Conservation (phyloP, 2,329 filamentous ascomycete genomes). For the Calonectria crousiana region DNA sequence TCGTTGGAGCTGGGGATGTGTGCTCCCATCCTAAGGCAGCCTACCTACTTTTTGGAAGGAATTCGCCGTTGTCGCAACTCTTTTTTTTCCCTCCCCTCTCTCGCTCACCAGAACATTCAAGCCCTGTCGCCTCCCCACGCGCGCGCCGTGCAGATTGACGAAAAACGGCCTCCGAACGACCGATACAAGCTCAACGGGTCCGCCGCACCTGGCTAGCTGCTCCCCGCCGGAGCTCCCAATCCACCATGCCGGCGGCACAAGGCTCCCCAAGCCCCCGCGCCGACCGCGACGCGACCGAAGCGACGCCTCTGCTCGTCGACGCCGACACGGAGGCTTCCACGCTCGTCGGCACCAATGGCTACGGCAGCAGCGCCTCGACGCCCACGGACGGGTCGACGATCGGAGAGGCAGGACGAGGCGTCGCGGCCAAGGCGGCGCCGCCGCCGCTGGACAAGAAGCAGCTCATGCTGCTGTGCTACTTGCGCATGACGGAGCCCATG, state of each 20-base stretch:
- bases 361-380: conserved; percentile 24
- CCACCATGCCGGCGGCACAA: conserved; percentile 28
- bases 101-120: not conserved
- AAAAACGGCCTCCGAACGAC: not conserved
- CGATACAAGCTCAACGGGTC: not conserved
- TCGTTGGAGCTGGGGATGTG: not conserved
- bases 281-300: conserved; percentile 32
- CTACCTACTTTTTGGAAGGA: not conserved
- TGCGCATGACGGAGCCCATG: conserved; percentile 79
- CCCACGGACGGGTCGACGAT: not conserved
- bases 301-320: conserved; percentile 36
- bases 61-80: not conserved
- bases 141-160: not conserved
- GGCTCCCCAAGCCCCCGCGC: conserved; percentile 21
- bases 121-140: not conserved
- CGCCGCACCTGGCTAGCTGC: not conserved
- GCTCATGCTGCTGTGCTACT: conserved; percentile 79
- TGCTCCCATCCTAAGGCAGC: not conserved
- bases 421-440: conserved; percentile 3
- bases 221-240: not conserved
- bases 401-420: not conserved
- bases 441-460: conserved; percentile 63
- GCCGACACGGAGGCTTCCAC: conserved; percentile 43
- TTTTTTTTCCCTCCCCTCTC: not conserved
- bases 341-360: conserved; percentile 36